Percentiles rank a stretch among this genome's conserved stretches.
These are phyloP conservation scores for Hypoxylon lienhwacheense DNA, from an alignment of 495 filamentous ascomycete genomes.

Conservation along the genomic window DNA sequence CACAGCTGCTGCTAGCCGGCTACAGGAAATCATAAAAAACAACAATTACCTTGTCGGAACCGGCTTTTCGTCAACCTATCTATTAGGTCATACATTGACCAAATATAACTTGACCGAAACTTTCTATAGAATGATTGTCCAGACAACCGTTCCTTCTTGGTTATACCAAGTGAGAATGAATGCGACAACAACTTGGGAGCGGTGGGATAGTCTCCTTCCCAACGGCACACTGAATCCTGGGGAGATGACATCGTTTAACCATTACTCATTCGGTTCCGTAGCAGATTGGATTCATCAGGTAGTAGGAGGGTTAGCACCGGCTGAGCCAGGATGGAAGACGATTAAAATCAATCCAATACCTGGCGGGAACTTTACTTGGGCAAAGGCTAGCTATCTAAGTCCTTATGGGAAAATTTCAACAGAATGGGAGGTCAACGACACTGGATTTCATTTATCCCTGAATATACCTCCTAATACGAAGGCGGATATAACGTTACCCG, in stretches of 20 bases:
- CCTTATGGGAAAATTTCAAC: constrained; percentile 32
- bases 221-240: constrained; percentile 56
- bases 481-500: constrained; percentile 30
- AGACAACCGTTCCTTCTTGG: constrained; percentile 50
- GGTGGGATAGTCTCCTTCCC: constrained; percentile 57
- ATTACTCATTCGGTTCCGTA: constrained; percentile 41
- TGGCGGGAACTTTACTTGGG: constrained; percentile 36
- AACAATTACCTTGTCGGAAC: constrained; percentile 53
- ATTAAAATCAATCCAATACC: constrained; percentile 35
- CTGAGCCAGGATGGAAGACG: constrained; percentile 43
- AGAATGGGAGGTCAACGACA: constrained; percentile 31
- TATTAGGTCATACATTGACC: constrained; percentile 50
- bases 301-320: constrained; percentile 39
- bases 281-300: constrained; percentile 41
- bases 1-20: constrained; percentile 35
- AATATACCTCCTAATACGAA: constrained; percentile 37
- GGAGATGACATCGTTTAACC: constrained; percentile 58
- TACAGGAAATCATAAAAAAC: constrained; percentile 43
- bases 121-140: constrained; percentile 41
- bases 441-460: constrained; percentile 32
- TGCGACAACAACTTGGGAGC: constrained; percentile 59
- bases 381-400: constrained; percentile 37
- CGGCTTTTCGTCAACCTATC: constrained; percentile 58
- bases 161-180: constrained; percentile 56
- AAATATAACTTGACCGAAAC: constrained; percentile 37